Conservation (phyloP, 2,329 filamentous ascomycete genomes). For the Amesomyces nigricolor region DNA sequence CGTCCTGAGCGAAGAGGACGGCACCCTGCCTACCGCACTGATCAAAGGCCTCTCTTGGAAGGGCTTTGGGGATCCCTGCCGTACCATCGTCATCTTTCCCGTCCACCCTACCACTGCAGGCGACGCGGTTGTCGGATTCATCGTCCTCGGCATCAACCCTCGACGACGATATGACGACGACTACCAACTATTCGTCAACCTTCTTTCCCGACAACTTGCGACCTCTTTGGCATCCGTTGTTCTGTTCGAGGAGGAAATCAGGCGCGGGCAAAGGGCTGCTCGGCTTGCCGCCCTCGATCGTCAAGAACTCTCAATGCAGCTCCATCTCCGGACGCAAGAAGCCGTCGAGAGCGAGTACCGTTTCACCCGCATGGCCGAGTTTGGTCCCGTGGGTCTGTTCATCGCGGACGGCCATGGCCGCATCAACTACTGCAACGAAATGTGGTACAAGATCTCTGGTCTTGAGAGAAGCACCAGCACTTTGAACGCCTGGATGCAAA, state of each 20-base stretch:
- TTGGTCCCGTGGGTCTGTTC: constrained; percentile 78
- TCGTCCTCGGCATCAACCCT: constrained; percentile 74
- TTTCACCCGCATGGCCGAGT: constrained; percentile 80
- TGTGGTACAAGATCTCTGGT: constrained; percentile 67
- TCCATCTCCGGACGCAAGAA: constrained; percentile 59
- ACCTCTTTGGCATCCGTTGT: constrained; percentile 78
- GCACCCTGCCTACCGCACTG: constrained; percentile 58
- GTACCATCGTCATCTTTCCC: constrained; percentile 68
- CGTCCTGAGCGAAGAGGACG: constrained; percentile 60
- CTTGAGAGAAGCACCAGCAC: constrained; percentile 55
- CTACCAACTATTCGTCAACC: constrained; percentile 70
- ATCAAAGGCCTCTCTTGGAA: constrained; percentile 63
- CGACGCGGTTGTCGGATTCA: constrained; percentile 68
- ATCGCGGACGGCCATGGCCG: constrained; percentile 67
- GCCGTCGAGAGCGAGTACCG: constrained; percentile 65
- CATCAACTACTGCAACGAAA: constrained; percentile 77
- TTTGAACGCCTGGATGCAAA: constrained; percentile 66
- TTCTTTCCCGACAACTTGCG: constrained; percentile 68
- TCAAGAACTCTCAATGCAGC: constrained; percentile 69
- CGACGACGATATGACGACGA: constrained; percentile 74
- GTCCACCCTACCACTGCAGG: constrained; percentile 68
- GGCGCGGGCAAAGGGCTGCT: constrained; percentile 66
- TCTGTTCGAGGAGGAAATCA: constrained; percentile 77
- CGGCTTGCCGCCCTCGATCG: constrained; percentile 69
- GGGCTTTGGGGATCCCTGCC: constrained; percentile 65